Conservation (phyloP, 2,329 filamentous ascomycete genomes). For the Daldinia sp. region DNA sequence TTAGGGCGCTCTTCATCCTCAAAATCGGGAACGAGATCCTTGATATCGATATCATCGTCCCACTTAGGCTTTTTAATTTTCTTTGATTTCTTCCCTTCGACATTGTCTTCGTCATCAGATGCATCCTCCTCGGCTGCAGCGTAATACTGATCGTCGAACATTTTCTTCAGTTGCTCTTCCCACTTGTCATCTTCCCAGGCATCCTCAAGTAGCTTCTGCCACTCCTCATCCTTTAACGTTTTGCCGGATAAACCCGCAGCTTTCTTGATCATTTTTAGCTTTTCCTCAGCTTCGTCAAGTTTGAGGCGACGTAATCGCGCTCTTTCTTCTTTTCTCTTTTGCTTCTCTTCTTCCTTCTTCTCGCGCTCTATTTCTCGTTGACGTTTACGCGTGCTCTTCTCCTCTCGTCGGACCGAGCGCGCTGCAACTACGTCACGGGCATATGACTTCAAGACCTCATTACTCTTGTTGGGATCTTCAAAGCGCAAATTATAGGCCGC, state of each 20-base stretch:
- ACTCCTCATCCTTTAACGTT: constrained; percentile 78
- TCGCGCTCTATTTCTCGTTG: constrained; percentile 82
- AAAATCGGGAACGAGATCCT: constrained; percentile 89
- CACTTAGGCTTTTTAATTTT: constrained; percentile 85
- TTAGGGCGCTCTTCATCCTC: constrained; percentile 72
- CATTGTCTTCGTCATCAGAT: constrained; percentile 69
- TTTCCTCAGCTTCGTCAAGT: constrained; percentile 89
- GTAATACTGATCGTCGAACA: constrained; percentile 94
- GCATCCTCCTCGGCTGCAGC: constrained; percentile 74
- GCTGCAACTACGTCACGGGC: constrained; percentile 85
- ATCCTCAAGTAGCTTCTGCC: constrained; percentile 85
- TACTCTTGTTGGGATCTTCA: constrained; percentile 88
- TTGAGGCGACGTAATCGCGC: constrained; percentile 87
- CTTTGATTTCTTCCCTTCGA: constrained; percentile 69
- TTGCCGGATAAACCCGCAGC: constrained; percentile 83
- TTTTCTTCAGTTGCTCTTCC: constrained; percentile 89
- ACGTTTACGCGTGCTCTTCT: constrained; percentile 80
- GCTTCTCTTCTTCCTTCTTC: constrained; percentile 82
- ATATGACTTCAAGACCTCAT: constrained; percentile 89
- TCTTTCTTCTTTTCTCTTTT: constrained; percentile 81
- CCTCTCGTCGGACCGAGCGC: constrained; percentile 87
- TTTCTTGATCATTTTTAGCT: constrained; percentile 87
- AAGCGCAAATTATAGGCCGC: constrained; percentile 96
- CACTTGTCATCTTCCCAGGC: constrained; percentile 91
- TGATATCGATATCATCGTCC: constrained; percentile 98